Evolutionary conservation across 148 eudicot genomes (phyloP), one percentile per base, ranked within the genome.

Genomic region (Rhododendron williamsianum): DNA sequence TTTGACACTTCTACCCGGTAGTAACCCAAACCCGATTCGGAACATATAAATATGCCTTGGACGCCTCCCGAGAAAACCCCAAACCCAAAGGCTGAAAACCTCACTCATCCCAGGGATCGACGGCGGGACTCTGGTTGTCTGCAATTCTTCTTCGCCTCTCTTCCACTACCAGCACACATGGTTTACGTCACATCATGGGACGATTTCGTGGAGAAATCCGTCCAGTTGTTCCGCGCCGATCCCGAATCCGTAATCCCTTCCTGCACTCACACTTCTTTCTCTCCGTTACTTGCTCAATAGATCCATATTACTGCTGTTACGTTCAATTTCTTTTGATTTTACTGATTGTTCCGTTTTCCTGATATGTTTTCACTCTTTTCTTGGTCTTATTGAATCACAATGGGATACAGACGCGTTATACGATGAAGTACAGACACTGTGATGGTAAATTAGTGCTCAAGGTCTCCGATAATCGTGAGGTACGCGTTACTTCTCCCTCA

Each of bases 401-500:
- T 11, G 45, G 74, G 73, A 23, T 1, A 54, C 87, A 96, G 99
- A 91, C 96, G 49, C 96, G 98, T 76, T 96, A 95, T 81, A 85
- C 60, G 35, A 94, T 95, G 98, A 96, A 96, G 67, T 96, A 96
- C 89, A 87, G 98, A 82, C 94, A 95, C 73, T 95, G 94, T 81
- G 98, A 96, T 35, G 99, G 97, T 0, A 96, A 96, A 90, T 92
- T 96, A 91, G 96, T 96, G 1, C 98, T 96, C 38, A 96, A 96
- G 91, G 98, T 96, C 83, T 93, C 99, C 25, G 98, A 96, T 85
- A 94, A 96, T 83, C 91, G 87, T 81, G 93, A 92, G 99, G 98
- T 96, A 90, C 7, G 21, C 18, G 48, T 65, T 82, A 3, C 10
- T 82, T 54, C 73, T 54, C 71, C 3, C 56, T 49, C 41, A 19